phyloP scores from a whole-genome alignment of 768 basidiomycete genomes.

The Cyclocybe cylindracea region DNA sequence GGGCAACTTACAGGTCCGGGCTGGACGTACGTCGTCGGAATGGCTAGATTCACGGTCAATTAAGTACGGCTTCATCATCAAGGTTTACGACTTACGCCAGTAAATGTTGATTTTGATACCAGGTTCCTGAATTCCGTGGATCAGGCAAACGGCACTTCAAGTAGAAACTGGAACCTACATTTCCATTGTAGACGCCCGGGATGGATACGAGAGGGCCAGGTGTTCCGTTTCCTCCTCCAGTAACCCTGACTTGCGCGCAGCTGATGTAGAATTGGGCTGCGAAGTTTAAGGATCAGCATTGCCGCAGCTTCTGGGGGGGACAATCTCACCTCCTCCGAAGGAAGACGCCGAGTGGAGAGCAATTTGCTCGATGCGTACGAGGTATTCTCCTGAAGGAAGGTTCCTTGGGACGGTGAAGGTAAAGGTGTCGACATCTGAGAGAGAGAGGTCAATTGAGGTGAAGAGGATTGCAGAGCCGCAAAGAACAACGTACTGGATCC shows the following conservation, averaged over 20 bases:
- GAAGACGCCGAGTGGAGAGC: constrained; percentile 37
- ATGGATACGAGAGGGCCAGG: constrained; percentile 18
- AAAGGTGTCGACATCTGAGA: constrained; percentile 24
- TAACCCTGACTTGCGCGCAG: constrained; percentile 43
- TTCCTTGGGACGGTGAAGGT: constrained; percentile 36
- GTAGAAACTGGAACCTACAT: not conserved
- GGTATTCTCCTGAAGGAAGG: constrained; percentile 38
- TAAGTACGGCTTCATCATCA: not conserved
- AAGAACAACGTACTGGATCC: constrained; percentile 25
- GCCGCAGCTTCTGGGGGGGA: not conserved
- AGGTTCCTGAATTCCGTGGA: constrained; percentile 7
- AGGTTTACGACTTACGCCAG: constrained; percentile 7
- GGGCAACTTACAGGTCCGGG: constrained; percentile 2
- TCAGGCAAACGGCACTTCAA: not conserved
- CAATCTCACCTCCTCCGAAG: constrained; percentile 34
- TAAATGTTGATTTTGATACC: constrained; percentile 17
- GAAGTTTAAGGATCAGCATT: not conserved
- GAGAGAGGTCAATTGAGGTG: not conserved
- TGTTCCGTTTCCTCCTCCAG: constrained; percentile 32
- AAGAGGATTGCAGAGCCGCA: not conserved
- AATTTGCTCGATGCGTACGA: constrained; percentile 40
- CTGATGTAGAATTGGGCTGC: constrained; percentile 33
- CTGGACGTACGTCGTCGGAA: constrained; percentile 10
- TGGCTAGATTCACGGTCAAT: not conserved
- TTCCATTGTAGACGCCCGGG: constrained; percentile 18